Evolutionary conservation across 1,284 basidiomycete genomes (phyloP), one percentile per base, ranked within the genome.

Genomic region (Pascua sp.): DNA sequence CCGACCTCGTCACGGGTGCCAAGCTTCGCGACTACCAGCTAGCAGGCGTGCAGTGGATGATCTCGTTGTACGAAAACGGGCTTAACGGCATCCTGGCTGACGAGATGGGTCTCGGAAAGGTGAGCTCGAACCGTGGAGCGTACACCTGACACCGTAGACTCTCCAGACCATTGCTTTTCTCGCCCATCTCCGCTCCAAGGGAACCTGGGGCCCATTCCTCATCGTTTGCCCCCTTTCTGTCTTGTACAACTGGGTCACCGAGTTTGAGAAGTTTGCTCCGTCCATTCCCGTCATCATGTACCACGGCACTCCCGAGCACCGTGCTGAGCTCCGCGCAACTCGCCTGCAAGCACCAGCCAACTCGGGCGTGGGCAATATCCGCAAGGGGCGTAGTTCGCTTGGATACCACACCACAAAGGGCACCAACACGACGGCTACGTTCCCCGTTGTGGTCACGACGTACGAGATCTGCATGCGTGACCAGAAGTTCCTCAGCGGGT

Each of bases 11-110:
- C 45, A 94, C 90, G 0, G 94, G 93, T 8, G 90, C 87, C 2
- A 88, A 79, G 50, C 76, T 97, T 63, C 90, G 92, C 67, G 84
- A 89, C 47, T 98, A 98, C 75, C 96, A 98, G 77, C 76, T 98
- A 17, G 92, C 97, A 76, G 96, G 96, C 54, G 79, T 98, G 41
- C 97, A 98, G 74, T 94, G 94, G 94, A 91, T 98, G 91, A 87
- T 93, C 44, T 88, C 88, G 15, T 79, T 96, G 32, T 89, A 95
- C 70, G 90, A 94, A 73, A 93, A 95, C 70, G 88, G 91, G 47
- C 80, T 95, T 58, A 95, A 95, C 65, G 92, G 92, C 59, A 95
- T 95, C 59, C 83, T 95, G 5, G 91, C 92, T 3, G 92, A 95
- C 68, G 92, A 95, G 76, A 96, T 95, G 93, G 93, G 93, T 40